A percentile compares a stretch with the other conserved stretches of the same genome.
Conservation (phyloP, 805 yeast genomes). For the Wickerhamomyces strasburgensis region DNA sequence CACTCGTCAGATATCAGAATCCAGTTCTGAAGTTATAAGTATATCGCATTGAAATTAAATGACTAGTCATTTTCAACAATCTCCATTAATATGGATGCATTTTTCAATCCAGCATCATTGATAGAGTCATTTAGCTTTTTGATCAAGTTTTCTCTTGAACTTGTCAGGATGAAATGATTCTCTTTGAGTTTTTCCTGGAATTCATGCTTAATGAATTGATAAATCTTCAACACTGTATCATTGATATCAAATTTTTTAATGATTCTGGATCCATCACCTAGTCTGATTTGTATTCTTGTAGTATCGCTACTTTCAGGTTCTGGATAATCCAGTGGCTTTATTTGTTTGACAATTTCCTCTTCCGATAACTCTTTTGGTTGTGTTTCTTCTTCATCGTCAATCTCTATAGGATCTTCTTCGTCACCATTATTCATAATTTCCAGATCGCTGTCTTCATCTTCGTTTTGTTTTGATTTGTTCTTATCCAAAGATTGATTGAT, state of each 20-base stretch:
- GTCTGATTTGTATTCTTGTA: slow-evolving; percentile 76
- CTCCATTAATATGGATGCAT: slow-evolving; percentile 50
- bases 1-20: too few species aligned
- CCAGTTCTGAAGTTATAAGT: too few species aligned
- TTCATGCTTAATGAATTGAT: slow-evolving; percentile 59
- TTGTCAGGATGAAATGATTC: slow-evolving; percentile 39
- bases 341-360: slow-evolving; percentile 43
- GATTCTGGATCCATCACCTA: slow-evolving; percentile 79
- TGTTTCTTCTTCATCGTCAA: slow-evolving; percentile 17
- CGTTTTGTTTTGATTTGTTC: slow-evolving; percentile 10
- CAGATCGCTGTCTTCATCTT: slow-evolving; percentile 23
- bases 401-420: slow-evolving; percentile 20
- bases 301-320: slow-evolving; percentile 49
- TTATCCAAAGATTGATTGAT: slow-evolving; percentile 56
- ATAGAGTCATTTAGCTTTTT: slow-evolving; percentile 51
- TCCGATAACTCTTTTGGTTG: slow-evolving; percentile 27
- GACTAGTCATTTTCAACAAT: slow-evolving; percentile 11
- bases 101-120: slow-evolving; percentile 71
- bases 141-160: slow-evolving; percentile 48
- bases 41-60: not conserved
- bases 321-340: slow-evolving; percentile 44
- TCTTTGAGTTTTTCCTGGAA: slow-evolving; percentile 37
- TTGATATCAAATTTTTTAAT: slow-evolving; percentile 60
- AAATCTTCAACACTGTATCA: slow-evolving; percentile 58
- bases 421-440: slow-evolving; percentile 14